Conservation (phyloP, 371 early-diverging fungal genomes). For the Syncephalastrum sp. region DNA sequence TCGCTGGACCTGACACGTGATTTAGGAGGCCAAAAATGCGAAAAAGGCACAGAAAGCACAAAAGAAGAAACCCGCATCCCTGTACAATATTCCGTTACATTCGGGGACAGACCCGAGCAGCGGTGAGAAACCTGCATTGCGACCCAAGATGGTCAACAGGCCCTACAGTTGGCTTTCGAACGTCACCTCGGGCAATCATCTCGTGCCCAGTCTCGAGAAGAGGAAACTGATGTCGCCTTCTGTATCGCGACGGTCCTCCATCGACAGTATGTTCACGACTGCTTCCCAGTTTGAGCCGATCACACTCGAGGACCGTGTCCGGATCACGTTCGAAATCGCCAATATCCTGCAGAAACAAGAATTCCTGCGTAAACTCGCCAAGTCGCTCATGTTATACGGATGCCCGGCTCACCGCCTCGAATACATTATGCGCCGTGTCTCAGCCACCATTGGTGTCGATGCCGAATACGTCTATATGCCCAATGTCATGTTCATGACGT, state of each 20-base stretch:
- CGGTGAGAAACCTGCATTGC: slow-evolving; percentile 5
- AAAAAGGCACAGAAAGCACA: slow-evolving; percentile 9
- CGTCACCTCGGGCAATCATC: slow-evolving; percentile 35
- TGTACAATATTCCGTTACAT: slow-evolving; percentile 27
- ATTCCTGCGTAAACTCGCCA: slow-evolving; percentile 54
- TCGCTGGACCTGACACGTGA: slow-evolving; percentile 1
- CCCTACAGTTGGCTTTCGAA: slow-evolving; percentile 44
- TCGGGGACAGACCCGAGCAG: slow-evolving; percentile 8
- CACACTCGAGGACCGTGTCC: slow-evolving; percentile 55
- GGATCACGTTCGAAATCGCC: slow-evolving; percentile 61
- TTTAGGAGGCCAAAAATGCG: slow-evolving; percentile 16
- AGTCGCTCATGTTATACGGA: slow-evolving; percentile 58
- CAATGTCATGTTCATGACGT: slow-evolving; percentile 70
- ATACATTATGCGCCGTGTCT: slow-evolving; percentile 49
- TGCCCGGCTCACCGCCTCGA: slow-evolving; percentile 64
- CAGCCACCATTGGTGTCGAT: slow-evolving; percentile 60
- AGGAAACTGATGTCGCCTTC: slow-evolving; percentile 24
- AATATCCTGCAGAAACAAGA: slow-evolving; percentile 62
- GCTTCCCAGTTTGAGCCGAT: slow-evolving; percentile 52
- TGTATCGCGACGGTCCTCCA: slow-evolving; percentile 36
- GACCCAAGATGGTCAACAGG: slow-evolving; percentile 36
- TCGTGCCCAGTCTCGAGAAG: slow-evolving; percentile 46
- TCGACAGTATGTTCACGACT: slow-evolving; percentile 47
- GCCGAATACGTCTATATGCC: slow-evolving; percentile 71
- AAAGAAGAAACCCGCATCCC: slow-evolving; percentile 24